Conservation (phyloP, 441 rosid species). For the Jatropha multifida region DNA sequence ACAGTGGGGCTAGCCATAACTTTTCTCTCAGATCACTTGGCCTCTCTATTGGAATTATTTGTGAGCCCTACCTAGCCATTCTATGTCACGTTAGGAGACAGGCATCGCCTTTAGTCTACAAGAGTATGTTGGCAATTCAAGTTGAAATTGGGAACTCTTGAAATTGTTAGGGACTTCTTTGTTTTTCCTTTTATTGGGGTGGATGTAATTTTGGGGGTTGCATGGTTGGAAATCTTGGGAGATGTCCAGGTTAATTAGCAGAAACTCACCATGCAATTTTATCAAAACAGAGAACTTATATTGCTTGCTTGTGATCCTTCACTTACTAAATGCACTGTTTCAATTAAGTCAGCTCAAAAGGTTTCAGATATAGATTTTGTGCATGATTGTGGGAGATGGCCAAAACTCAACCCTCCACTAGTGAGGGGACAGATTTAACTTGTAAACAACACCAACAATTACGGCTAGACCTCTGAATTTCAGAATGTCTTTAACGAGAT, state of each 20-base stretch:
- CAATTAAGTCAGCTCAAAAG: too few species aligned
- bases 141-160: background rate
- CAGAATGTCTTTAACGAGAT: background rate
- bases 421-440: too few species aligned
- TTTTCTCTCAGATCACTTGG: background rate
- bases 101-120: background rate
- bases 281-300: background rate
- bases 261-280: background rate
- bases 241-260: background rate
- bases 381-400: background rate
- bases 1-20: background rate
- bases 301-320: background rate
- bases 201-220: background rate
- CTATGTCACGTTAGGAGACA: background rate
- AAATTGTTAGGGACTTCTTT: background rate
- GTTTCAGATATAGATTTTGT: too few species aligned
- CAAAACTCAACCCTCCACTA: background rate
- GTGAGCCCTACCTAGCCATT: background rate
- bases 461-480: too few species aligned
- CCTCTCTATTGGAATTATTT: background rate
- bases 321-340: background rate
- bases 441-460: too few species aligned
- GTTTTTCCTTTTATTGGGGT: too few species aligned
- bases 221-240: background rate
- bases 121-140: background rate